Conservation (phyloP, 2,329 filamentous ascomycete species). For the Cladosporium sp. region DNA sequence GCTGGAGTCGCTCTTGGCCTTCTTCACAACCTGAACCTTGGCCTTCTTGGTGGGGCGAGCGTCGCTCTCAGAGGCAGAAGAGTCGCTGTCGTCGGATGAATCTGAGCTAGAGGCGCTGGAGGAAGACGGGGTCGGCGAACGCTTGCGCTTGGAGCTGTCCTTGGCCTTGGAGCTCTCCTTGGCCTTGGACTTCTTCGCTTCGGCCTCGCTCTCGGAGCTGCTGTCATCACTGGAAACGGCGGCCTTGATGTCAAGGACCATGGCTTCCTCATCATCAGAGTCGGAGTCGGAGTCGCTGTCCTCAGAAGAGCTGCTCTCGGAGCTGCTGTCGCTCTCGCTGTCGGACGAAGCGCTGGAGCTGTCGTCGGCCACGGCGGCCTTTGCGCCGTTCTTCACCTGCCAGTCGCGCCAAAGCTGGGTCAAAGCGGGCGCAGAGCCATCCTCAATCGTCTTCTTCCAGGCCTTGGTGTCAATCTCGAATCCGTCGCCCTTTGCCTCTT, state of each 20-base stretch:
- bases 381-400: conserved; percentile 16
- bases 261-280: conserved; percentile 13
- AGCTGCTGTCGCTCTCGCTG: conserved; percentile 12
- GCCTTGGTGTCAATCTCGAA: conserved; percentile 19
- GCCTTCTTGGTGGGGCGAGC: conserved; percentile 29
- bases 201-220: conserved; percentile 14
- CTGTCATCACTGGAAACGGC: background rate
- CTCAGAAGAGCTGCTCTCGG: conserved; percentile 11
- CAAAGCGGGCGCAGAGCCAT: conserved; percentile 15
- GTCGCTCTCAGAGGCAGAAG: conserved; percentile 18
- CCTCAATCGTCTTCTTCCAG: conserved; percentile 17
- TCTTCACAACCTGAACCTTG: conserved; percentile 21
- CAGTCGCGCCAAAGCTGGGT: conserved; percentile 7
- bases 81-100: conserved; percentile 19
- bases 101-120: conserved; percentile 16
- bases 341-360: conserved; percentile 9
- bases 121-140: conserved; percentile 8
- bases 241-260: conserved; percentile 9
- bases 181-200: conserved; percentile 6
- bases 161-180: conserved; percentile 9
- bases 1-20: conserved; percentile 13
- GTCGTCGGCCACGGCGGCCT: conserved; percentile 14
- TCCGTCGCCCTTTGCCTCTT: conserved; percentile 30
- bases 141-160: conserved; percentile 15
- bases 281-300: conserved; percentile 21